Base-by-base conservation (phyloP, 179 eudicot genomes). In the Nepenthes alata region DNA sequence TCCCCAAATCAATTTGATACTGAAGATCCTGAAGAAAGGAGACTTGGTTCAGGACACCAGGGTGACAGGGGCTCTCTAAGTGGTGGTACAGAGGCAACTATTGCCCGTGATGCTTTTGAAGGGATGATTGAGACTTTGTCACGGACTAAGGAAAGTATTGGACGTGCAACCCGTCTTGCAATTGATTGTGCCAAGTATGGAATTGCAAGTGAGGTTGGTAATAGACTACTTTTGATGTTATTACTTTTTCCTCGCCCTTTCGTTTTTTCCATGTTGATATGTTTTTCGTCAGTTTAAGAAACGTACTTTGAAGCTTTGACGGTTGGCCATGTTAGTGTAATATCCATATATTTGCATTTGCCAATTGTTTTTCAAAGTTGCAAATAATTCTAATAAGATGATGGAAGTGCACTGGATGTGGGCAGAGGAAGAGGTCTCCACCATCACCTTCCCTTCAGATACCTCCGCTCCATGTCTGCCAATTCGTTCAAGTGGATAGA, bases 21-120 rank as follows among this genome's bases (percentile, higher is more conserved):
- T 53, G 96, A 83, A 64, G 90, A 83, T 63, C 63, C 64, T 59
- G 95, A 81, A 68, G 91, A 82, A 62, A 77, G 70, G 72, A 77
- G 85, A 70, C 61, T 64, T 36, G 74, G 83, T 63, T 85, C 83
- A 39, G 89, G 80, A 48, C 80, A 71, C 55, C 79, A 66, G 48
- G 71, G 74, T 69, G 81, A 81, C 50, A 86, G 75, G 58, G 82
- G 85, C 57, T 76, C 84, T 13, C 79, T 87, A 39, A 93, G 93
- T 77, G 95, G 93, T 57, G 93, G 83, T 57, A 93, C 95, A 45
- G 98, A 93, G 66, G 98, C 96, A 56, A 88, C 96, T 69, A 95
- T 93, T 81, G 93, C 95, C 60, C 96, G 98, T 67, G 98, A 93
- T 80, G 95, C 98, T 72, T 93, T 93, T 77, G 98, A 89, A 78